Percentiles rank a stretch among this genome's conserved stretches.
Evolutionary conservation across 331 rosid genomes (phyloP).

Genomic region (Arachis monticola): DNA sequence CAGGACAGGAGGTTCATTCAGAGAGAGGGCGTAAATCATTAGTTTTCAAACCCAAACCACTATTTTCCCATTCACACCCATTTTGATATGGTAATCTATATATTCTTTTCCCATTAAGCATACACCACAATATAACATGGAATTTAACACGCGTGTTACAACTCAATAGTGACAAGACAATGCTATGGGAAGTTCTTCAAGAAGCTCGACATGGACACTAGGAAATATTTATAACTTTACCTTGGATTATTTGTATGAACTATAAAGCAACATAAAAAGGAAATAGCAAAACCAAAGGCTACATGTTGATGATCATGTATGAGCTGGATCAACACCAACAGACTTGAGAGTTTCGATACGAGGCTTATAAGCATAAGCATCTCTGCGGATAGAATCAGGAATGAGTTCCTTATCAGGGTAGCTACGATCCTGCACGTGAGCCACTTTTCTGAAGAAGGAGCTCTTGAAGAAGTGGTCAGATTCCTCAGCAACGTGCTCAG

Average conservation of each 20-base stretch:
- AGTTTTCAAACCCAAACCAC: no score
- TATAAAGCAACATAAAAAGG: neutral
- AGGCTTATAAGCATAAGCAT: constrained; percentile 51
- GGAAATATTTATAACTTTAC: constrained; percentile 14
- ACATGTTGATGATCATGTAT: neutral
- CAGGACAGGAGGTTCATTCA: neutral
- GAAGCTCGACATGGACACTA: neutral
- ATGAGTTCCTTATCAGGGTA: constrained; percentile 43
- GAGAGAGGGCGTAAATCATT: neutral
- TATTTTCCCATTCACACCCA: no score
- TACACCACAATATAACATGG: neutral
- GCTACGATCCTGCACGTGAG: constrained; percentile 60
- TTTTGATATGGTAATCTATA: no score
- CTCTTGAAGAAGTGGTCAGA: constrained; percentile 38
- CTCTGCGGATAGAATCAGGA: constrained; percentile 47
- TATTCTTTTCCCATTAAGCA: neutral
- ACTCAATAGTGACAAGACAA: neutral
- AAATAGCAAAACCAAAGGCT: neutral
- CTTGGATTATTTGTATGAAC: neutral
- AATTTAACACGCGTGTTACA: neutral
- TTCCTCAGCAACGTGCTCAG: constrained; percentile 66
- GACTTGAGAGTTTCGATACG: constrained; percentile 59
- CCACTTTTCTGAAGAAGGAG: constrained; percentile 79
- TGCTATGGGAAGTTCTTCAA: neutral
- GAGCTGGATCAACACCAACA: constrained; percentile 69